Base-by-base conservation (phyloP, 495 filamentous ascomycete species). In the Neurospora discreta region DNA sequence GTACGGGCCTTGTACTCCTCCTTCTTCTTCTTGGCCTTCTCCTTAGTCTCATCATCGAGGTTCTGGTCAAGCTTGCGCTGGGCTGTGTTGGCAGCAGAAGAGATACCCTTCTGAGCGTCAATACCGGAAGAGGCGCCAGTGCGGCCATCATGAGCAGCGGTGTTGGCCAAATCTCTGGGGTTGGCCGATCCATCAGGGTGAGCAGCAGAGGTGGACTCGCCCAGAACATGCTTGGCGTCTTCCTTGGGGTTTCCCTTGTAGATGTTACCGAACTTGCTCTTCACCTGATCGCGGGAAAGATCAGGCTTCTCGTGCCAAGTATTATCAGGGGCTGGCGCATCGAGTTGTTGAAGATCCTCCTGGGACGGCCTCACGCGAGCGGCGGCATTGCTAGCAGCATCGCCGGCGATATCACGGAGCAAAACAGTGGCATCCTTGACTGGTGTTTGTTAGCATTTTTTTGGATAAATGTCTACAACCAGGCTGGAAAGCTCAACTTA, bases 291-390 rank as follows among this genome's bases (percentile, higher is more conserved):
- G 77, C 88, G 89, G 72, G 90, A 90, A 43, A 96, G 73, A 72
- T 94, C 86, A 1, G 96, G 96, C 69, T 89, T 87, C 73, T 98
- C 94, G 78, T 98, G 93, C 96, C 96, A 99, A 11, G 87, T 89
- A 80, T 98, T 94, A 74, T 97, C 93, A 9, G 92, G 89, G 3
- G 95, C 95, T 3, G 96, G 89, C 16, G 85, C 76, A 75, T 98
- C 95, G 43, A 98, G 90, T 74, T 93, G 90, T 15, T 81, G 74
- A 40, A 98, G 85, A 68, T 91, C 83, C 15, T 98, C 92, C 71
- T 95, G 87, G 15, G 86, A 87, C 2, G 95, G 95, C n/a, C 89
- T 90, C 69, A 98, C 87, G 65, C 83, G 86, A 76, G 83, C 86
- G 69, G 95, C 93, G n/a, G 92, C 90, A 75, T 94, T 96, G 52